These are phyloP conservation scores for Tribonema minus DNA, from an alignment of 108 stramenopile genomes.

Conservation along the genomic window DNA sequence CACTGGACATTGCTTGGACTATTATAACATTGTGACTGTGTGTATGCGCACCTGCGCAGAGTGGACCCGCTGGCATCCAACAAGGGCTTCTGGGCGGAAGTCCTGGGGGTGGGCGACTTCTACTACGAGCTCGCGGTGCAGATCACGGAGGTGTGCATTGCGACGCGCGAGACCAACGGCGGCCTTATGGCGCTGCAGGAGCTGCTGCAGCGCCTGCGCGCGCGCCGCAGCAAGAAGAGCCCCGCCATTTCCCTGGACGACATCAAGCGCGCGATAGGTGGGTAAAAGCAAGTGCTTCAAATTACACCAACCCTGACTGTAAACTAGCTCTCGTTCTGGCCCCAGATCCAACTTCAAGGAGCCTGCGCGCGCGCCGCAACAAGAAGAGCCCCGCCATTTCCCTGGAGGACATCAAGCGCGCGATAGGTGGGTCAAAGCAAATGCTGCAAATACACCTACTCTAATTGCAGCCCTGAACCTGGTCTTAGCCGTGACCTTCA, in stretches of 20 bases:
- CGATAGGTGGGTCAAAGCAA: constrained; percentile 1
- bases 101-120: constrained; percentile 80
- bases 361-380: constrained; percentile 13
- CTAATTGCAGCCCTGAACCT: too few species aligned
- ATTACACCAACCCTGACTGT: too few species aligned
- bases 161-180: constrained; percentile 81
- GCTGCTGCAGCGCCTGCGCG: constrained; percentile 32
- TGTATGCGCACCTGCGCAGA: too few species aligned
- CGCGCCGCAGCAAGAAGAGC: constrained; percentile 4
- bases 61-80: constrained; percentile 65
- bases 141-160: constrained; percentile 78
- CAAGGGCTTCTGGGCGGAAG: constrained; percentile 66
- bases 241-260: constrained; percentile 27
- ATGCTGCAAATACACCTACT: too few species aligned
- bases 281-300: too few species aligned
- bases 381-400: constrained; percentile 5
- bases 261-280: constrained; percentile 13
- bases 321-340: too few species aligned
- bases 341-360: too few species aligned
- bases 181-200: constrained; percentile 73
- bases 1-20: too few species aligned
- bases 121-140: constrained; percentile 98
- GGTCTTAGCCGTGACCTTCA: too few species aligned
- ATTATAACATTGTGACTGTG: too few species aligned
- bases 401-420: constrained; percentile 31